Conservation (phyloP, 78 protist genomes). For the Bigelowiella natans region DNA sequence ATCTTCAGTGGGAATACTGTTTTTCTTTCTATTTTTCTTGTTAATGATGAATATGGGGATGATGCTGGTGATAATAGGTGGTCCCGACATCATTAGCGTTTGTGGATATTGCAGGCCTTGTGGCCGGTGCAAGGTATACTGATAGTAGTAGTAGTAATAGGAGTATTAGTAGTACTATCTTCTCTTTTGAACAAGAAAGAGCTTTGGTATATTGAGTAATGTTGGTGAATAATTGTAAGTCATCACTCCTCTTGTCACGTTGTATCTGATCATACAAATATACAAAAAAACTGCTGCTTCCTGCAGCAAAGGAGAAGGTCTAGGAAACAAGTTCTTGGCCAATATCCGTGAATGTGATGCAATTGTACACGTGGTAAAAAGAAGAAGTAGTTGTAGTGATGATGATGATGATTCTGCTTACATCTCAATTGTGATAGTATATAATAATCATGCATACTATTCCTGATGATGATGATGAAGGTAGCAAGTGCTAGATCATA, state of each 20-base stretch:
- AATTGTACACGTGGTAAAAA: background rate
- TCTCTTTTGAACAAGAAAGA: no score
- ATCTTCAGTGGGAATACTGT: no score
- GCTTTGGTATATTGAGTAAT: background rate
- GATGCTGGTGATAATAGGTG: no score
- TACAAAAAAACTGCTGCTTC: background rate
- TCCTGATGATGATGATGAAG: no score
- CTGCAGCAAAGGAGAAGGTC: constrained; percentile 26
- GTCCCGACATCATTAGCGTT: constrained; percentile 28
- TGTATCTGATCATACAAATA: background rate
- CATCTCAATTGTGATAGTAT: no score
- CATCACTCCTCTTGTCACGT: background rate
- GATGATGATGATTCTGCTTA: background rate
- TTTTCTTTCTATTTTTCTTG: no score
- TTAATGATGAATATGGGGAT: no score
- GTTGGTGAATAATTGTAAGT: background rate
- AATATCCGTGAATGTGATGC: constrained; percentile 33
- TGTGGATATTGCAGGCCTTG: constrained; percentile 41
- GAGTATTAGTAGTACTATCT: no score
- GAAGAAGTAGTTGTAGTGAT: background rate
- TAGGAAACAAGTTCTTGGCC: constrained; percentile 38
- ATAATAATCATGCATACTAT: no score
- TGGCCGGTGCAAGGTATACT: constrained; percentile 9
- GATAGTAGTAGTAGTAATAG: no score
- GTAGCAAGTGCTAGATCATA: no score